Evolutionary conservation across 345 rosid species (phyloP), one percentile per base, ranked within the genome.

Genomic region (Bruguiera sexangula): DNA sequence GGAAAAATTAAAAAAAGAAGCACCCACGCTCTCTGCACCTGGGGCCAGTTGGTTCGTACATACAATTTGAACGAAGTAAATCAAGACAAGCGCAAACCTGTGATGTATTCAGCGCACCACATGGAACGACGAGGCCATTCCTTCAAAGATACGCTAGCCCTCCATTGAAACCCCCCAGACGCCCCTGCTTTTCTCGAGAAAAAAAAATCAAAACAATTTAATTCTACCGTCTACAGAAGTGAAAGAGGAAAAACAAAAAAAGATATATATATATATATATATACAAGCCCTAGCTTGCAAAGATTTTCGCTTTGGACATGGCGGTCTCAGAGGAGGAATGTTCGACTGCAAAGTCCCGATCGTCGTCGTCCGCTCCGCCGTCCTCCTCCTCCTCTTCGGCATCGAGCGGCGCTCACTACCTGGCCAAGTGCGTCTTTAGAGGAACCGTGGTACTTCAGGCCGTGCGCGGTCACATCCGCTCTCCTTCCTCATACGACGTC

Each of bases 281-380:
- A 26, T 26, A 67, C 4, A 65, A 59, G 53, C 76, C 70, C 66
- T 59, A 73, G 20, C 61, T 64, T 37, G 30, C 4, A 5, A 15
- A 27, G 21, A 2, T 27, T 15, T 15, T 27, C 19, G 60, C 60
- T 3, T 15, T 1, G n/a, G 48, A 26, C 30, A 36, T 95, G 97
- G 99, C 96, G 73, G 96, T 93, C 66, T 80, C 97, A 31, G 96
- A 90, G 88, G 99, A 95, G 74, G 97, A 90, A 82, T 88, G 90
- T 67, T 88, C 96, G 27, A 81, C 84, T 62, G 84, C 87, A 16
- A 91, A 92, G 74, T 79, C 90, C 65, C 82, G 86, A 76, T 81
- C 97, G 18, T 73, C 83, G 21, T 78, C 81, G 56, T 75, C 93
- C 18, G 37, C 37, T 34, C 70, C 96, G 20, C 83, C 96, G 0